Evolutionary conservation across 805 yeast species (phyloP), one percentile per base, ranked within the genome.

Genomic region (Schwanniomyces sp.): DNA sequence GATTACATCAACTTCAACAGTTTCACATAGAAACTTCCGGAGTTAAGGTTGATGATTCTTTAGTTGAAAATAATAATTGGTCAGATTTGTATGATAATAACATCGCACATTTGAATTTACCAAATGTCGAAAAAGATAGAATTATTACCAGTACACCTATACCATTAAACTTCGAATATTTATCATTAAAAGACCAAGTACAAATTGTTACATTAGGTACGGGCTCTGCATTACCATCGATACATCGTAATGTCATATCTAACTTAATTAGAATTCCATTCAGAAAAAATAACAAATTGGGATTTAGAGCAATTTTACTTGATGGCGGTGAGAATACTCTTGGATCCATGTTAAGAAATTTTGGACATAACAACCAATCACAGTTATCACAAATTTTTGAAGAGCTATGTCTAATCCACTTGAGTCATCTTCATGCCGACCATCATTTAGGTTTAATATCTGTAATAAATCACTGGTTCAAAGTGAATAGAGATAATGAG

Each of bases 271-370:
- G 96, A 51, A 56, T 91, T 1, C 96, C 96, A 1, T 74, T 62
- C 48, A 43, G 42, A 1, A 48, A 43, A 6, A 44, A 55, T 24
- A 67, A 56, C 0, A 49, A 56, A 3, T 38, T 66, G 5, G 44
- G 45, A 6, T 74, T 61, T 56, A 69, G 79, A 52, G 64, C 85
- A 2, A 62, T 88, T 0, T 55, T 94, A 18, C 67, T 94, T 32
- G 99, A 94, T 67, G 96, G 94, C n/a, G 99, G 99, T 14, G 99
- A 94, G 62, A 91, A 89, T 49, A 89, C 98, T 0, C 57, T 86
- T 18, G 96, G 96, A 1, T 69, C 88, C 0, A 65, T 94, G 51
- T 62, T 70, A 28, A 78, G 98, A 54, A 72, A 81, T 47, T 82
- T 82, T 51, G 84, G 84, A 0, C 70, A 73, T 8, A 70, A 69